A percentile compares a stretch with the other conserved stretches of the same genome.
Conservation (phyloP, 257 asterid genomes). For the Rhazya stricta region DNA sequence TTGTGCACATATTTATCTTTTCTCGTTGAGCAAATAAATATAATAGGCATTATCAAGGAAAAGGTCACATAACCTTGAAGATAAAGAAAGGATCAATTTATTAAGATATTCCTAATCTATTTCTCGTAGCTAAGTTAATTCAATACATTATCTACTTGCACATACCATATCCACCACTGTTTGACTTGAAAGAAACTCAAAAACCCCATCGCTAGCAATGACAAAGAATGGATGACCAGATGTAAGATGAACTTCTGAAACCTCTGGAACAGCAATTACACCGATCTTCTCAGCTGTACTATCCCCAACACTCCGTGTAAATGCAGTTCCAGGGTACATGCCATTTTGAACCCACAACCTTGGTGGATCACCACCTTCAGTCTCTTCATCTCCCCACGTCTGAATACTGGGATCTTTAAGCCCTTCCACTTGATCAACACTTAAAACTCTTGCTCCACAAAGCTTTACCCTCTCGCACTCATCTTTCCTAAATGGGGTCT, state of each 20-base stretch:
- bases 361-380: conserved; percentile 92
- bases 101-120: not conserved
- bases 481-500: conserved; percentile 89
- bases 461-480: conserved; percentile 85
- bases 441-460: conserved; percentile 92
- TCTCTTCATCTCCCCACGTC: conserved; percentile 91
- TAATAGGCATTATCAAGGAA: not conserved
- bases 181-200: conserved; percentile 83
- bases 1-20: not conserved
- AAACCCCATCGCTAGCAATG: conserved; percentile 89
- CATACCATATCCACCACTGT: conserved; percentile 84
- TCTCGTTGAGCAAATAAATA: not conserved
- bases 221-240: conserved; percentile 66
- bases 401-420: conserved; percentile 81
- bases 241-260: conserved; percentile 53
- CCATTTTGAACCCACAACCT: conserved; percentile 91
- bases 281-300: conserved; percentile 82
- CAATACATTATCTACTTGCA: not conserved
- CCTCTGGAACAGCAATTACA: conserved; percentile 82
- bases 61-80: not conserved
- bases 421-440: conserved; percentile 95
- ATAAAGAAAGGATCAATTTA: not conserved
- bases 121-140: conserved; percentile 5
- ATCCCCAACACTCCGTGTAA: conserved; percentile 90
- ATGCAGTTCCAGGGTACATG: conserved; percentile 95